Evolutionary conservation across 306 rosid species (phyloP).

Genomic region (Crataegus laevigata): DNA sequence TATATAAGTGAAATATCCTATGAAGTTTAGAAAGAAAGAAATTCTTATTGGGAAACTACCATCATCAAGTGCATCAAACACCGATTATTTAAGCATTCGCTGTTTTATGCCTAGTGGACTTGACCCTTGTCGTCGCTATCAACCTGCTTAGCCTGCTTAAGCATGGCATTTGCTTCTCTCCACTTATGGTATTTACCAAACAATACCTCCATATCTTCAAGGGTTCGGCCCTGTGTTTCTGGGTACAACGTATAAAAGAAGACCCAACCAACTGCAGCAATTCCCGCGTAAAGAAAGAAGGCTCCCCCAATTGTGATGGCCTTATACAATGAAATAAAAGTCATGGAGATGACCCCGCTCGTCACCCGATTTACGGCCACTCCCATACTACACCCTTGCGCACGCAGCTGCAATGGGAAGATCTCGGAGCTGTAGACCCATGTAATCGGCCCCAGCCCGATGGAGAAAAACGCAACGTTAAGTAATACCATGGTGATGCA

Average conservation of each 20-base stretch:
- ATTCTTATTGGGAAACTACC: no score
- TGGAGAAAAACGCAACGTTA: slow-evolving; percentile 50
- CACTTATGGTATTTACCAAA: no score
- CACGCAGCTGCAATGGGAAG: slow-evolving; percentile 52
- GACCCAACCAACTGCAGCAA: slow-evolving; percentile 22
- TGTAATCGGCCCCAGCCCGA: slow-evolving; percentile 63
- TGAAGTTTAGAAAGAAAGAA: no score
- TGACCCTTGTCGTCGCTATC: neutral
- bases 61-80: no score
- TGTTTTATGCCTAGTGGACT: neutral
- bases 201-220: slow-evolving; percentile 28
- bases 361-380: slow-evolving; percentile 32
- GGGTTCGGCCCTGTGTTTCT: slow-evolving; percentile 45
- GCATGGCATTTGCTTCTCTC: neutral
- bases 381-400: slow-evolving; percentile 49
- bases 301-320: slow-evolving; percentile 30
- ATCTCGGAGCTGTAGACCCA: slow-evolving; percentile 66
- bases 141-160: neutral
- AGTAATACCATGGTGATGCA: slow-evolving; percentile 36
- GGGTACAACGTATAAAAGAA: slow-evolving; percentile 43
- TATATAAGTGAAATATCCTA: no score
- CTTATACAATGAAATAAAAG: slow-evolving; percentile 29
- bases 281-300: neutral
- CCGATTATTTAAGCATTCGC: no score
- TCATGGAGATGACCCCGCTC: slow-evolving; percentile 34